Evolutionary conservation across 2,329 filamentous ascomycete species (phyloP).

Genomic region (Metarhizium guizhouense): DNA sequence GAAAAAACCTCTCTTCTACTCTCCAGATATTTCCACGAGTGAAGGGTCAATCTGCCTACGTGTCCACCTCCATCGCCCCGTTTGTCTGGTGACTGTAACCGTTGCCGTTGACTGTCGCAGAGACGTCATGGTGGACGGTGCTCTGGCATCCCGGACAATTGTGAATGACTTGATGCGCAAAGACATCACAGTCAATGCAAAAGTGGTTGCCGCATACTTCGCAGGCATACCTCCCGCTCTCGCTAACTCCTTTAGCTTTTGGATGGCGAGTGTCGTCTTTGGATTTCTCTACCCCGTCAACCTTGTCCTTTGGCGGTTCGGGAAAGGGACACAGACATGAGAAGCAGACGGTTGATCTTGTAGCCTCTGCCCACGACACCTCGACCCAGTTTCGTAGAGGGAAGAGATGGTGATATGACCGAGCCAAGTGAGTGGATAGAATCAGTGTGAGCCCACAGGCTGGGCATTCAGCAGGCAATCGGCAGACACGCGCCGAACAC

Average conservation of each 20-base stretch:
- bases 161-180: constrained; percentile 87
- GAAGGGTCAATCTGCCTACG: not conserved
- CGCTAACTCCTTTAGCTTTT: constrained; percentile 58
- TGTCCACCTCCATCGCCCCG: constrained; percentile 36
- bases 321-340: constrained; percentile 72
- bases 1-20: not conserved
- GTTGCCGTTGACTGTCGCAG: constrained; percentile 21
- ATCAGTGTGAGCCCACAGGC: constrained; percentile 88
- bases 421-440: constrained; percentile 81
- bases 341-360: constrained; percentile 57
- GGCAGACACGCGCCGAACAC: constrained; percentile 82
- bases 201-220: constrained; percentile 83
- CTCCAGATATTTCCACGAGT: not conserved
- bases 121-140: constrained; percentile 17
- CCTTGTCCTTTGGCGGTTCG: constrained; percentile 21
- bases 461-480: constrained; percentile 82
- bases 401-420: constrained; percentile 91
- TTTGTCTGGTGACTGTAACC: constrained; percentile 18
- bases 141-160: constrained; percentile 88
- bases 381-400: constrained; percentile 85
- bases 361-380: constrained; percentile 72
- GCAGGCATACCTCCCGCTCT: constrained; percentile 84
- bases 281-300: constrained; percentile 8
- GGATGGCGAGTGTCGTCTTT: constrained; percentile 16
- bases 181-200: constrained; percentile 96